Evolutionary conservation across 352 stramenopile genomes (phyloP), one percentile per base, ranked within the genome.

Genomic region (Aphanomyces cochlioides): DNA sequence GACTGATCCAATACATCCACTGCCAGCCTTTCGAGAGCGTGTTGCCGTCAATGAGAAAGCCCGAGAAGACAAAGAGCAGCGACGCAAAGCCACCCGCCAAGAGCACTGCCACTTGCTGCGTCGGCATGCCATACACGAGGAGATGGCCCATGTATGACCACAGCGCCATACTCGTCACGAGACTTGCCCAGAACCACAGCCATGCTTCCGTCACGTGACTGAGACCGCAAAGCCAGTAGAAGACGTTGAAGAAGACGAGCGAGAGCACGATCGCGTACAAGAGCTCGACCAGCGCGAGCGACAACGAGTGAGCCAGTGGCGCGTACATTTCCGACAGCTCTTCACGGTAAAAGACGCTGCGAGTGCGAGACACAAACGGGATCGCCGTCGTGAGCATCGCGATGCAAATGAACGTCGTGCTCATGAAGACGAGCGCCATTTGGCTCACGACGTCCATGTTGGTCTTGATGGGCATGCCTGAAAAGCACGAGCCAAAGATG

Each of bases 401-500:
- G 19, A 70, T 56, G 15, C 60, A 56, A 3, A 45, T 34, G 45
- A 59, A 80, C 15, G 41, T 58, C 37, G 73, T 78, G 50, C 80
- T 85, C 53, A 72, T 70, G 13, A 78, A 85, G 0, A 60, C 86
- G 8, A 57, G 89, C 21, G 66, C 64, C 34, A 77, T 73, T 1
- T 70, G 80, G 56, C 56, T 69, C 1, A 77, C 78, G 1, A 50
- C 43, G 43, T 50, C 43, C 43, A 50, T 50, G 43, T n/a, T 87
- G 80, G 67, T 74, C 34, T 17, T 19, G 13, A 58, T 8, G 7
- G 15, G 15, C 7, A 19, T 19, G 15, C 17, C 17, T 17, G 19
- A 36, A 58, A 58, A 58, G 50, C 15, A 19, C 50, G 50, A 58
- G 50, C 7, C 50, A 56, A 97, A 91, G 7, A 97, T 69, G 4